Conservation (phyloP, 345 rosid genomes). For the Gossypium sturtianum region DNA sequence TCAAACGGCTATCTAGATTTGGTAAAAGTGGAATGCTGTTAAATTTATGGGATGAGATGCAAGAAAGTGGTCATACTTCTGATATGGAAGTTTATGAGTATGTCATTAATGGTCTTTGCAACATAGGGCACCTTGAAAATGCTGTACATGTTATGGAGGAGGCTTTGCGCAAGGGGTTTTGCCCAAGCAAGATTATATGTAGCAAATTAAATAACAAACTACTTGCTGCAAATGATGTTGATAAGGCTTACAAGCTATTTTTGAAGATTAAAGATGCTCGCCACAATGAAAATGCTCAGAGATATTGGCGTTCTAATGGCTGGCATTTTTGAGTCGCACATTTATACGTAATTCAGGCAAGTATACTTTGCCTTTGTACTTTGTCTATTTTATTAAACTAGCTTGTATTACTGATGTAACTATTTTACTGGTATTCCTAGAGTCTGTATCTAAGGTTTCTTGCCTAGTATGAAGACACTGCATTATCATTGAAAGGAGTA, state of each 20-base stretch:
- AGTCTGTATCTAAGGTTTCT: neutral
- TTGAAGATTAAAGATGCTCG: conserved; percentile 73
- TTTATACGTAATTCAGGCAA: neutral
- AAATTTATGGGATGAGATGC: conserved; percentile 84
- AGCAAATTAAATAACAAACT: conserved; percentile 74
- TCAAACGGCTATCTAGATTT: conserved; percentile 74
- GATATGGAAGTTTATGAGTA: conserved; percentile 76
- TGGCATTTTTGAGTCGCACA: conserved; percentile 69
- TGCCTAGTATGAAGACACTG: neutral
- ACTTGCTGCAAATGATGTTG: conserved; percentile 60
- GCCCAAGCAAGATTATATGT: conserved; percentile 68
- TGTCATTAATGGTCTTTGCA: conserved; percentile 79
- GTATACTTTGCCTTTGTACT: neutral
- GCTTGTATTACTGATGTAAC: neutral
- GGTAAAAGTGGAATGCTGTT: conserved; percentile 90
- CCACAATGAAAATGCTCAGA: conserved; percentile 53
- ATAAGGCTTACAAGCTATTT: conserved; percentile 72
- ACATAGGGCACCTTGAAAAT: conserved; percentile 81
- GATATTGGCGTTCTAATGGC: conserved; percentile 75
- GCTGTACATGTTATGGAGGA: conserved; percentile 92
- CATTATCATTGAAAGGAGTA: neutral
- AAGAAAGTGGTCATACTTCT: conserved; percentile 56
- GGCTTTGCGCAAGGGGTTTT: conserved; percentile 64
- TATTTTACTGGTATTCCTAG: neutral
- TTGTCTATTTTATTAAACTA: neutral